These are phyloP conservation scores for Lichtheimia hyalospora DNA, from an alignment of 371 early-diverging fungal species.

Conservation along the genomic window DNA sequence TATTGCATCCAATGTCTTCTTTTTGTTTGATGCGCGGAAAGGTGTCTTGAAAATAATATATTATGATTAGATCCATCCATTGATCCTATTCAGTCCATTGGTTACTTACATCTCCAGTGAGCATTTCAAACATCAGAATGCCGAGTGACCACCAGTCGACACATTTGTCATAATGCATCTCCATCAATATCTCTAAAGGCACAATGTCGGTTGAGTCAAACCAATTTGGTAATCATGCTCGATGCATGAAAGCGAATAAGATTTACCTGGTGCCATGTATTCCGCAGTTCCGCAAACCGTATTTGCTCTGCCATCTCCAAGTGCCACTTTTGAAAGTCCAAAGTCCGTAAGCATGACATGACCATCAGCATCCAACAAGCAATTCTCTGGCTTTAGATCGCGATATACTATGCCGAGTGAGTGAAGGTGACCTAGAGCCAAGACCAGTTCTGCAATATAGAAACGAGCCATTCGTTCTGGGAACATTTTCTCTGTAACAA, in stretches of 20 bases:
- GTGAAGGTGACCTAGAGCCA: constrained; percentile 89
- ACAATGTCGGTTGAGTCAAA: no score
- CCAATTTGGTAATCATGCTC: no score
- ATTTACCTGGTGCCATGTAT: constrained; percentile 76
- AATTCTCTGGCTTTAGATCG: constrained; percentile 92
- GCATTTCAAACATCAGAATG: constrained; percentile 88
- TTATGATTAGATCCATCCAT: not conserved
- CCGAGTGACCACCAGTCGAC: constrained; percentile 97
- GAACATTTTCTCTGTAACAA: constrained; percentile 75
- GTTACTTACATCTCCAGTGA: constrained; percentile 60
- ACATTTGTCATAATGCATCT: constrained; percentile 77
- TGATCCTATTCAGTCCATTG: no score
- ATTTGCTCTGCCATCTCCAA: constrained; percentile 57
- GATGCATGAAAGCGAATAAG: no score
- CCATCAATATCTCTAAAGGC: constrained; percentile 69
- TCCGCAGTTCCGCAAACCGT: constrained; percentile 94
- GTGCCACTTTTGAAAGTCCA: constrained; percentile 83
- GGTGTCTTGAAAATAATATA: constrained; percentile 51
- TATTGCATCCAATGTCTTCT: constrained; percentile 79
- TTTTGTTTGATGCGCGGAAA: constrained; percentile 75
- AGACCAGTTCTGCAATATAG: constrained; percentile 84
- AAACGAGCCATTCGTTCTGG: constrained; percentile 74
- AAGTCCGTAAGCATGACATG: constrained; percentile 92
- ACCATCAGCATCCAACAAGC: constrained; percentile 75
- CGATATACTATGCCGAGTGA: constrained; percentile 84